phyloP scores from a whole-genome alignment of 352 stramenopile genomes.

The Vaucheria bursata region DNA sequence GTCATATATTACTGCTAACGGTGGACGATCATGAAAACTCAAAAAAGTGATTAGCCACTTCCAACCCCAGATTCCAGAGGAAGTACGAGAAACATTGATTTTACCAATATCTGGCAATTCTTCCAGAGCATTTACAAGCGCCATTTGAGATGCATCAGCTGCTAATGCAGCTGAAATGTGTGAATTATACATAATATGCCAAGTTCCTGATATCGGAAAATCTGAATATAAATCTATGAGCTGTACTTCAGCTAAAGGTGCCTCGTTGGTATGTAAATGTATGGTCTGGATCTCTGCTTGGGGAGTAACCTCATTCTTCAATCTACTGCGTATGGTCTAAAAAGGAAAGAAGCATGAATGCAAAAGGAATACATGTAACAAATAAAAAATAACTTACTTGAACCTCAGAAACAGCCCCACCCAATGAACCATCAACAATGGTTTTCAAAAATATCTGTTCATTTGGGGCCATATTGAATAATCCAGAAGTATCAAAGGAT shows the following conservation, averaged over 20 bases:
- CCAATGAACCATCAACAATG: background rate
- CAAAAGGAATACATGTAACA: constrained; percentile 37
- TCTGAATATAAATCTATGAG: background rate
- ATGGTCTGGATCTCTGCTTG: constrained; percentile 1
- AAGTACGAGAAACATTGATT: constrained; percentile 26
- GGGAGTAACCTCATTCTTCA: background rate
- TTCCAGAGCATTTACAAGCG: constrained; percentile 48
- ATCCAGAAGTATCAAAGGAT: background rate
- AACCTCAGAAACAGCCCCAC: background rate
- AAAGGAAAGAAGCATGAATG: constrained; percentile 51
- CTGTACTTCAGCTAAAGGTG: background rate
- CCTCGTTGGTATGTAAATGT: background rate
- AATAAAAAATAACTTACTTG: constrained; percentile 14
- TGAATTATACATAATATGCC: background rate
- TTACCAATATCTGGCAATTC: constrained; percentile 40
- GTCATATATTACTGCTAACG: constrained; percentile 14
- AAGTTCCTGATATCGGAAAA: background rate
- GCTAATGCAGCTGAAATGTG: constrained; percentile 44
- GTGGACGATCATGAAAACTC: constrained; percentile 18
- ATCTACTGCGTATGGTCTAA: too few relatives aligned
- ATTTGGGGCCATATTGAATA: background rate
- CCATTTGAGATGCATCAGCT: constrained; percentile 32
- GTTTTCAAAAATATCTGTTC: background rate
- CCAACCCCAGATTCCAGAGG: constrained; percentile 25
- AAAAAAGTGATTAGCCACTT: constrained; percentile 36